These are phyloP conservation scores for Fusarium albosuccineum DNA, from an alignment of 2,329 filamentous ascomycete genomes.

Conservation along the genomic window DNA sequence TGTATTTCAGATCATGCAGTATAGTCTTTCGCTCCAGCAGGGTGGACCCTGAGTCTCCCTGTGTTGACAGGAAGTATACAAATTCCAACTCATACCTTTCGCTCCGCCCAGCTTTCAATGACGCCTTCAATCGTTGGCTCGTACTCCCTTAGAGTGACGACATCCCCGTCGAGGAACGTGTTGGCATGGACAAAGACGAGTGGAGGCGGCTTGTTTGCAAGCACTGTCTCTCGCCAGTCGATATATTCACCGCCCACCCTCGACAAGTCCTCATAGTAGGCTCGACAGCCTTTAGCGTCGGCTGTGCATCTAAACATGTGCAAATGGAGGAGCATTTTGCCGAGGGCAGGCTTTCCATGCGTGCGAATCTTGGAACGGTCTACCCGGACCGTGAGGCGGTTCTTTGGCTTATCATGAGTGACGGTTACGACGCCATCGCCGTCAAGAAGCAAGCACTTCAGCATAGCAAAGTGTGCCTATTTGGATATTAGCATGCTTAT, in stretches of 20 bases:
- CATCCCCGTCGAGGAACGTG: constrained; percentile 53
- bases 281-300: constrained; percentile 64
- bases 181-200: background rate
- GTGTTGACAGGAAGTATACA: too few relatives aligned
- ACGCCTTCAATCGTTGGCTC: constrained; percentile 72
- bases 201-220: background rate
- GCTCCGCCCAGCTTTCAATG: constrained; percentile 68
- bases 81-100: constrained; percentile 29
- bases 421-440: constrained; percentile 65
- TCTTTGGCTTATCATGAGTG: constrained; percentile 57
- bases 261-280: constrained; percentile 70
- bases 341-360: constrained; percentile 69
- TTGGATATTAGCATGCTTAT: constrained; percentile 38
- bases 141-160: constrained; percentile 65
- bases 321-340: constrained; percentile 68
- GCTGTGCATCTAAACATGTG: constrained; percentile 75
- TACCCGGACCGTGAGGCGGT: constrained; percentile 66
- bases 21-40: too few relatives aligned
- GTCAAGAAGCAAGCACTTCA: constrained; percentile 68
- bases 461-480: constrained; percentile 72
- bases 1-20: too few relatives aligned
- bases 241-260: constrained; percentile 65
- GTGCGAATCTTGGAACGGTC: constrained; percentile 68
- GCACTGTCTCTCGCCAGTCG: constrained; percentile 56
- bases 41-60: too few relatives aligned